Base-by-base conservation (phyloP, 352 stramenopile species). In the Pythium dissotocum region DNA sequence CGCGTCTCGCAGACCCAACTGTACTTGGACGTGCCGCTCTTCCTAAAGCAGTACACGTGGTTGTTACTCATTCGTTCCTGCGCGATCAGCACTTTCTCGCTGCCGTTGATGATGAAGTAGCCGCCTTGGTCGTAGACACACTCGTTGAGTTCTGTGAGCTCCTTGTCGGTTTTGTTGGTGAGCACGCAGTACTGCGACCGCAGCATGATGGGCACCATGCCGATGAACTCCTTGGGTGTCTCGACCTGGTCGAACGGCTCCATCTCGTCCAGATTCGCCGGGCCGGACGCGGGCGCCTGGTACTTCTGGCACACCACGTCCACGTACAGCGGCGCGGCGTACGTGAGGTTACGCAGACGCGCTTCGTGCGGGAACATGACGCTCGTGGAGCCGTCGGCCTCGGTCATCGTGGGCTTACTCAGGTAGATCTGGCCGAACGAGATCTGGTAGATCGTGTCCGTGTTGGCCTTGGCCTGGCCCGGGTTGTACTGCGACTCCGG, bases 61-160 rank as follows among this genome's bases (percentile, higher is more conserved):
- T 99, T 99, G 80, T 99, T 99, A 58, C 90, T 98, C 88, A 99
- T 98, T 40, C 98, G 91, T 74, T 99, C 98, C 75, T 99, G 98
- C 0, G 98, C 98, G 72, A 99, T 99, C 51, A 99, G 93, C 61
- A 99, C 98, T 78, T 98, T 98, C 69, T 99, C 96, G 48, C 88
- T 97, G 54, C 96, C 96, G 77, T 99, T 98, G 72, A 99, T 98
- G 52, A 99, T 96, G 82, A 99, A 99, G 82, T 99, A 99, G 24
- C 98, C 98, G 38, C 98, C 98, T 80, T 99, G 98, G 83, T 99
- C 98, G 78, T 99, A 99, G 59, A 99, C 98, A 76, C 98, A 99
- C 83, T 99, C 98, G 70, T 97, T 97, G 36, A 98, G 77, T 56
- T 98, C 90, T 26, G 92, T 97, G 6, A 98, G 78, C 69, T 98